These are phyloP conservation scores for Nematodospora anomalae DNA, from an alignment of 1,139 yeast genomes.

Conservation along the genomic window DNA sequence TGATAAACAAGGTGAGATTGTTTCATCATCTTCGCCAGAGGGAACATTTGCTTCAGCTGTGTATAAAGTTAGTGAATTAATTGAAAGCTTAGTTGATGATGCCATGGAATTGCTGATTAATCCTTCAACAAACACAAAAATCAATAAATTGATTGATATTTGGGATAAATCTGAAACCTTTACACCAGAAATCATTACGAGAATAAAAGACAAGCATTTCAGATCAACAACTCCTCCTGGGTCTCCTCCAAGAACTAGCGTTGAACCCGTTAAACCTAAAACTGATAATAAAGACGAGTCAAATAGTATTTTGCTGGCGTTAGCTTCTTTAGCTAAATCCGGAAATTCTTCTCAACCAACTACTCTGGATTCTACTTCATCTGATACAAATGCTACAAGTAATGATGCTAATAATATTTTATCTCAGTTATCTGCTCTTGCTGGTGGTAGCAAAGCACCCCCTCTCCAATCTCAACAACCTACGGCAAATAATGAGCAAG, in stretches of 20 bases:
- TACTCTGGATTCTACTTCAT: slow-evolving; percentile 20
- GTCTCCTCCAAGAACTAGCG: slow-evolving; percentile 45
- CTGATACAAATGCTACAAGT: slow-evolving; percentile 13
- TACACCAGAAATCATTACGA: slow-evolving; percentile 51
- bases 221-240: slow-evolving; percentile 57
- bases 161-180: slow-evolving; percentile 91
- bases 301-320: slow-evolving; percentile 62
- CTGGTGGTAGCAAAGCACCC: slow-evolving; percentile 14
- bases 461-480: slow-evolving; percentile 14
- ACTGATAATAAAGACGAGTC: slow-evolving; percentile 41
- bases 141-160: slow-evolving; percentile 81
- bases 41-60: slow-evolving; percentile 81
- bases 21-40: slow-evolving; percentile 51
- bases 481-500: slow-evolving; percentile 24
- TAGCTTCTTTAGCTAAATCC: slow-evolving; percentile 54
- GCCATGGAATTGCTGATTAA: slow-evolving; percentile 55
- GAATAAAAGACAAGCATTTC: slow-evolving; percentile 62
- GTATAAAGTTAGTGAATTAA: slow-evolving; percentile 55
- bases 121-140: slow-evolving; percentile 63
- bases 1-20: slow-evolving; percentile 48
- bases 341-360: slow-evolving; percentile 22
- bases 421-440: slow-evolving; percentile 46
- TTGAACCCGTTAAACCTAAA: slow-evolving; percentile 25
- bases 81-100: slow-evolving; percentile 59
- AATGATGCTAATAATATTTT: slow-evolving; percentile 39